Evolutionary conservation across 2,329 filamentous ascomycete genomes (phyloP).

Genomic region (Zopfia rhizophila): DNA sequence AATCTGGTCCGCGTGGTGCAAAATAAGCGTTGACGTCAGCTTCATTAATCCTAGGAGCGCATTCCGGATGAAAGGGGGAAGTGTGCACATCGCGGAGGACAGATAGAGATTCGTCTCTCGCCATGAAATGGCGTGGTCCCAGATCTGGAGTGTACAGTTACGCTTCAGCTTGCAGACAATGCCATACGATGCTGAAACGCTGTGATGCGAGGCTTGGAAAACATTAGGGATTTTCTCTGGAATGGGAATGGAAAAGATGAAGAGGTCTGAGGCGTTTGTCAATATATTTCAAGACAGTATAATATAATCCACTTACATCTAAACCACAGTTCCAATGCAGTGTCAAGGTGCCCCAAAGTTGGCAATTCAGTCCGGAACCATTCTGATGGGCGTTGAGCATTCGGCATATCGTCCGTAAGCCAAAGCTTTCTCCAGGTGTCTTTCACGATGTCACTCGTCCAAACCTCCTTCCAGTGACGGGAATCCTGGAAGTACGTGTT

Average conservation of each 20-base stretch:
- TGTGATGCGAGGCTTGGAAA: slow-evolving; percentile 72
- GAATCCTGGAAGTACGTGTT: slow-evolving; percentile 58
- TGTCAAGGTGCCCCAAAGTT: slow-evolving; percentile 59
- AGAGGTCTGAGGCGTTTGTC: slow-evolving; percentile 50
- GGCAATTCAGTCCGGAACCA: slow-evolving; percentile 60
- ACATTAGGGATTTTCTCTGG: slow-evolving; percentile 67
- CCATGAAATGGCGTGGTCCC: slow-evolving; percentile 73
- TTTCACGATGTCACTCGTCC: slow-evolving; percentile 59
- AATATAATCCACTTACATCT: slow-evolving; percentile 44
- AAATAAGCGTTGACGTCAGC: slow-evolving; percentile 52
- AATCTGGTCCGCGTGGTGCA: slow-evolving; percentile 67
- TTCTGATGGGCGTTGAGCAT: slow-evolving; percentile 52
- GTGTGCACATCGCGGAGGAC: slow-evolving; percentile 53
- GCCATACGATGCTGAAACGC: slow-evolving; percentile 69
- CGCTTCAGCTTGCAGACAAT: slow-evolving; percentile 71
- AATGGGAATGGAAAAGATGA: slow-evolving; percentile 68
- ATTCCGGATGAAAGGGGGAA: slow-evolving; percentile 54
- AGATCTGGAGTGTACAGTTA: slow-evolving; percentile 69
- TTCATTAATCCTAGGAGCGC: slow-evolving; percentile 53
- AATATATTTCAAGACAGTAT: neutral
- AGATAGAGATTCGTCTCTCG: slow-evolving; percentile 61
- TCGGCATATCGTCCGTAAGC: slow-evolving; percentile 57
- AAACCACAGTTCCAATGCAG: slow-evolving; percentile 59
- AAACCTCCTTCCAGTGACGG: slow-evolving; percentile 59
- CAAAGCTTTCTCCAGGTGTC: slow-evolving; percentile 59